These are phyloP conservation scores for Mikania micrantha DNA, from an alignment of 129 eudicot genomes.

Conservation along the genomic window DNA sequence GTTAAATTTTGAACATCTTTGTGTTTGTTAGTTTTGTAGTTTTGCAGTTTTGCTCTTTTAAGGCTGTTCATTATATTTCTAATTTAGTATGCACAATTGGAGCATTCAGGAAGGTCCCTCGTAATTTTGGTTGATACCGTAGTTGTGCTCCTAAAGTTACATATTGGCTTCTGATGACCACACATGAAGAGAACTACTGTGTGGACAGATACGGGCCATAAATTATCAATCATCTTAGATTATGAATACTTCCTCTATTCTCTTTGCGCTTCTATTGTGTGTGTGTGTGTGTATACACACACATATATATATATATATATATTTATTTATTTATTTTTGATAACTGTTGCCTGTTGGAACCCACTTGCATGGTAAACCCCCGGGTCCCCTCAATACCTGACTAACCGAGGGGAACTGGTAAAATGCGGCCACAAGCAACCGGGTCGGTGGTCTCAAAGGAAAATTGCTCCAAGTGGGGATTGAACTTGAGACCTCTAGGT, in stretches of 20 bases:
- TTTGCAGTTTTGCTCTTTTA: not conserved
- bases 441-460: no score
- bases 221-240: constrained; percentile 8
- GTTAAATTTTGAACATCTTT: not conserved
- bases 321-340: no score
- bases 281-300: no score
- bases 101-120: constrained; percentile 50
- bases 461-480: no score
- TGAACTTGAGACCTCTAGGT: no score
- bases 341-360: no score
- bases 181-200: constrained; percentile 57
- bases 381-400: no score
- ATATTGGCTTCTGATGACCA: constrained; percentile 78
- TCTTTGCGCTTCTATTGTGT: no score
- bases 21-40: not conserved
- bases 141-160: constrained; percentile 69
- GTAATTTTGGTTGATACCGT: constrained; percentile 49
- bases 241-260: not conserved
- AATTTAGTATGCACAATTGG: constrained; percentile 26
- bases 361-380: no score
- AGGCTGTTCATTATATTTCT: not conserved
- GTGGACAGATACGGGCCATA: constrained; percentile 89
- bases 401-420: no score
- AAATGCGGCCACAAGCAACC: no score
- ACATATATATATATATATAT: no score